Percentiles rank a stretch among this genome's conserved stretches.
phyloP scores from a whole-genome alignment of 2,329 filamentous ascomycete species.

The Ophiostoma pallidulum region DNA sequence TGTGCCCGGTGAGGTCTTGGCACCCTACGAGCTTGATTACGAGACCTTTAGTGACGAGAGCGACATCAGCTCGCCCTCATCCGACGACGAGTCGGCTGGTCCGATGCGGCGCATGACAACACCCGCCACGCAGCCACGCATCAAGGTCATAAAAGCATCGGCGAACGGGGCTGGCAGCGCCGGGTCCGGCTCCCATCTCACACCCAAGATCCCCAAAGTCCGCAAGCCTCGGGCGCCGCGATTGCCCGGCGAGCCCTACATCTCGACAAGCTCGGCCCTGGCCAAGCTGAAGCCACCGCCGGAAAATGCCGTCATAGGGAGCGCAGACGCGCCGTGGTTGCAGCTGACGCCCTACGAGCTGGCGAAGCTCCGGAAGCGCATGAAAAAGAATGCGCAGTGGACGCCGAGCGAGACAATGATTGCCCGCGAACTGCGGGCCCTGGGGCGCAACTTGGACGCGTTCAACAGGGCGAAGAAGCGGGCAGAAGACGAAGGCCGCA shows the following conservation, averaged over 20 bases:
- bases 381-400: constrained; percentile 90
- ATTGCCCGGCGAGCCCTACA: constrained; percentile 16
- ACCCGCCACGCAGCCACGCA: constrained; percentile 31
- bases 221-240: constrained; percentile 24
- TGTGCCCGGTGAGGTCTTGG: constrained; percentile 56
- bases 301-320: constrained; percentile 48
- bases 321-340: constrained; percentile 54
- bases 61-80: constrained; percentile 25
- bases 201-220: constrained; percentile 36
- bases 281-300: constrained; percentile 47
- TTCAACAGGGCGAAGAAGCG: constrained; percentile 52
- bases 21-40: constrained; percentile 56
- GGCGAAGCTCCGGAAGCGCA: constrained; percentile 64
- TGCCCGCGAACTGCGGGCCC: constrained; percentile 61
- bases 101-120: constrained; percentile 22
- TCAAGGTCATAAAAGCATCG: constrained; percentile 35
- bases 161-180: neutral
- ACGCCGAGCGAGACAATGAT: constrained; percentile 81
- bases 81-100: constrained; percentile 29
- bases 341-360: constrained; percentile 57
- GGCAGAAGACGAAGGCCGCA: constrained; percentile 55
- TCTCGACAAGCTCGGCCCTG: constrained; percentile 31
- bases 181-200: neutral
- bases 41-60: constrained; percentile 46
- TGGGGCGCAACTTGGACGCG: constrained; percentile 57